phyloP scores from a whole-genome alignment of 139 green algal species.

The Chlamydomonas sphaeroides region DNA sequence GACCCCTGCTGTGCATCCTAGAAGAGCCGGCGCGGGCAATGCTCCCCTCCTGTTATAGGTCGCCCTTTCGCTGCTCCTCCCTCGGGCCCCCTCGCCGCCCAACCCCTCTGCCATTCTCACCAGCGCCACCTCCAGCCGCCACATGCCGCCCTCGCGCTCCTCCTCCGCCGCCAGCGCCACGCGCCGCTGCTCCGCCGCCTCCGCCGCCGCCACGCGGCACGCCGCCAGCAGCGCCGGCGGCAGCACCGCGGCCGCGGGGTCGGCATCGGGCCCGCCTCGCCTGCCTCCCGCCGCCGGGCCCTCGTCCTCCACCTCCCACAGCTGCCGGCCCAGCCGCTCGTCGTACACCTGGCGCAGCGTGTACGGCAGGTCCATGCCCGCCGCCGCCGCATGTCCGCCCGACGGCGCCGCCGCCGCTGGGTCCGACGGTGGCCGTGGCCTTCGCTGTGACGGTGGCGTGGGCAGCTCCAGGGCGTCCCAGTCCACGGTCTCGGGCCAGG shows the following conservation, averaged over 20 bases:
- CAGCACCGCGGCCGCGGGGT: neutral
- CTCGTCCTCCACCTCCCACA: slow-evolving; percentile 15
- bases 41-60: no score
- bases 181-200: neutral
- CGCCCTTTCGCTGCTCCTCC: no score
- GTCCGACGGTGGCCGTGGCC: neutral
- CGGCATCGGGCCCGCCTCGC: neutral
- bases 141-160: neutral
- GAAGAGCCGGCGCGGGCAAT: no score
- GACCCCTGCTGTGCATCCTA: no score
- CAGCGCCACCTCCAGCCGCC: slow-evolving; percentile 17
- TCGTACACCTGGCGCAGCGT: neutral
- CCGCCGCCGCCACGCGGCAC: neutral
- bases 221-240: slow-evolving; percentile 4
- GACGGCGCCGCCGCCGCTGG: neutral
- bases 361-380: no score
- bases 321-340: neutral
- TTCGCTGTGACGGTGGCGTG: no score
- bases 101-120: neutral
- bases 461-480: neutral
- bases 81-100: no score
- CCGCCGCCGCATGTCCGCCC: no score
- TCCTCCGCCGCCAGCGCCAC: neutral
- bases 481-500: slow-evolving; percentile 16
- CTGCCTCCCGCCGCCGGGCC: neutral